These are phyloP conservation scores for Neonectria neomacrospora DNA, from an alignment of 2,329 filamentous ascomycete genomes.

Conservation along the genomic window DNA sequence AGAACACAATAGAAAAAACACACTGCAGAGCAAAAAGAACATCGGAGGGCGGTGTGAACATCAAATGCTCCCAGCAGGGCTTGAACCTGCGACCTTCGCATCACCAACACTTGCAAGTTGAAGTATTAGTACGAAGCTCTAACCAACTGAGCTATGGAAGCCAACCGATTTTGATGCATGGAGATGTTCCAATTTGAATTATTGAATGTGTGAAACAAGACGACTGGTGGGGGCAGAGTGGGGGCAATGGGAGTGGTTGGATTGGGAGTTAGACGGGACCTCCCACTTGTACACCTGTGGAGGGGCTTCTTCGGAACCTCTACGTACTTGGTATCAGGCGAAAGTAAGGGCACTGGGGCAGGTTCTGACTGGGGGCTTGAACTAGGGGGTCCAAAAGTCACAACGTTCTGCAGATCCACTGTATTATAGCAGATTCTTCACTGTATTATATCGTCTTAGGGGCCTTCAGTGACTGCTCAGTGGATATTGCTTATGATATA, in stretches of 20 bases:
- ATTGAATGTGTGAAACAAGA: neutral
- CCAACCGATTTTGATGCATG: slow-evolving; percentile 30
- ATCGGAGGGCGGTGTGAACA: slow-evolving; percentile 33
- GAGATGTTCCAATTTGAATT: fast-evolving
- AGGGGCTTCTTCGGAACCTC: slow-evolving; percentile 16
- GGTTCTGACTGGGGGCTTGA: too few species aligned
- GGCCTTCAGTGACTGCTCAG: too few species aligned
- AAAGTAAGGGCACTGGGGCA: too few species aligned
- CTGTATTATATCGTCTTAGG: too few species aligned
- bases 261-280: neutral
- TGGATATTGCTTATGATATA: too few species aligned
- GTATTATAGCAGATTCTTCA: too few species aligned
- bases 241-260: slow-evolving; percentile 6
- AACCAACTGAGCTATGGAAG: slow-evolving; percentile 48
- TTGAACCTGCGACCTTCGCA: slow-evolving; percentile 46
- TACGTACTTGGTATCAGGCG: too few species aligned
- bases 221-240: slow-evolving; percentile 1
- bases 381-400: too few species aligned
- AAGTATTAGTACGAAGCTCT: slow-evolving; percentile 47
- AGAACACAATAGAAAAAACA: neutral
- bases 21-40: slow-evolving; percentile 22
- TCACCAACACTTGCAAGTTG: slow-evolving; percentile 33
- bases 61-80: slow-evolving; percentile 42
- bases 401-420: too few species aligned
- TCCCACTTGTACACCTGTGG: neutral